Base-by-base conservation (phyloP, 2,329 filamentous ascomycete genomes). In the Escovopsis weberi region DNA sequence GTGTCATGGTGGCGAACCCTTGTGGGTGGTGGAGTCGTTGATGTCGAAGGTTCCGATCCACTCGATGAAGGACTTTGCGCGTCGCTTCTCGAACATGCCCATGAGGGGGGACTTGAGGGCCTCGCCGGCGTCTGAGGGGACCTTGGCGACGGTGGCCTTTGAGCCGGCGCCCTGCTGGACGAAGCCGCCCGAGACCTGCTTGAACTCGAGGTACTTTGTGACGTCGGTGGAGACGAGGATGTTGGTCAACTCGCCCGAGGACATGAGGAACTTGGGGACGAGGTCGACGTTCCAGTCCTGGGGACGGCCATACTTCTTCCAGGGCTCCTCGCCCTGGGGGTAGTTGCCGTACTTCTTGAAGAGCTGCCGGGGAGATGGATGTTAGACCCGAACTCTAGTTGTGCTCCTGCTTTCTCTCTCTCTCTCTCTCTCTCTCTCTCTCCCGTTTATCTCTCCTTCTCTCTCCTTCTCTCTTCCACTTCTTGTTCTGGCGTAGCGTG, bases 221-320 rank as follows among this genome's bases (percentile, higher is more conserved):
- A 87, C 83, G 54, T 95, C 87, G 66, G 89, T 96, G 41, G 88
- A 94, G 50, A 95, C 87, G 59, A 98, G 80, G 59, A 98, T 95
- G 68, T 96, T 96, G 62, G 89, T 96, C 60, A 98, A 74, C 69
- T 98, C 89, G 64, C 91, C 91, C 50, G 93, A 94, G 47, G 89
- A 87, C 88, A 98, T 96, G 64, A 98, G 78, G 58, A 98, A 81
- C 75, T 98, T 98, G 53, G 91, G 89, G 39, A 98, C 88, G 48
- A 98, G 76, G 62, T 98, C 93, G 65, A 98, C 93, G 73, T 95
- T 96, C 91, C 91, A 98, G 75, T 96, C 89, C 68, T 95, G 95
- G 61, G 80, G 72, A 47, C 91, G 83, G 55, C 89, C 89, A 64
- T 95, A 96, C 67, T 94, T 88, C 73, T 93, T 89, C 91, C 91